Evolutionary conservation across 176 grass and related monocot species (phyloP), one percentile per base, ranked within the genome.

Genomic region (Urochloa ruziziensis): DNA sequence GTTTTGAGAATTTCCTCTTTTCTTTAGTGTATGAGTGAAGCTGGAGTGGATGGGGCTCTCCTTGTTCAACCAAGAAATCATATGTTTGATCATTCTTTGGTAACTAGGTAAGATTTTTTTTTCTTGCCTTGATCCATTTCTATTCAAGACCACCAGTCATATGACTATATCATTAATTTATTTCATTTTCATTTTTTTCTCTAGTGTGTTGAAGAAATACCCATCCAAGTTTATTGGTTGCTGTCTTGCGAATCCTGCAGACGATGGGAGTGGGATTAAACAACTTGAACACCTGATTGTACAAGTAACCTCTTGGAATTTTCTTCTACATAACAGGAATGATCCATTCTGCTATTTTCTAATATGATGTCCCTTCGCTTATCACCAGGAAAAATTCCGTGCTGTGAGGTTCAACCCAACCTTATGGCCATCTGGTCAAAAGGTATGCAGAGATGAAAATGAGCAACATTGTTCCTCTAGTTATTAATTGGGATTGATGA

Each of bases 31-130:
- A 97, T 97, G 94, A 74, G 80, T 46, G 92, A 94, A 71, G 92
- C 92, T 67, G 90, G 92, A 84, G 92, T 97, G 34, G 94, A 92
- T 34, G 88, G 94, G 53, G 92, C 92, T 43, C 85, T 97, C 64
- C 89, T 97, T 90, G 94, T 97, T 79, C 92, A 97, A 49, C 94
- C 94, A 14, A 87, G 87, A 79, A 94, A 97, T 80, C 92, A 97
- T 75, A 94, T 90, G 92, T 97, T 97, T 74, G 86, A 94, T 40
- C 92, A 97, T 75, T 97, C 94, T 48, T 89, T 90, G 53, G 88
- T 94, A 30, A 90, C 92, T 81, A 94, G 94, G 92, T 94, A 91
- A 80, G 23, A 62, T 0, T 12, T n/a, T n/a, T 0, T 11, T 76
- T 77, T 52, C 27, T 68, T 60, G 30, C 25, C 62, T 44, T 44